Evolutionary conservation across 805 yeast genomes (phyloP).

Genomic region (Wickerhamomyces alni): DNA sequence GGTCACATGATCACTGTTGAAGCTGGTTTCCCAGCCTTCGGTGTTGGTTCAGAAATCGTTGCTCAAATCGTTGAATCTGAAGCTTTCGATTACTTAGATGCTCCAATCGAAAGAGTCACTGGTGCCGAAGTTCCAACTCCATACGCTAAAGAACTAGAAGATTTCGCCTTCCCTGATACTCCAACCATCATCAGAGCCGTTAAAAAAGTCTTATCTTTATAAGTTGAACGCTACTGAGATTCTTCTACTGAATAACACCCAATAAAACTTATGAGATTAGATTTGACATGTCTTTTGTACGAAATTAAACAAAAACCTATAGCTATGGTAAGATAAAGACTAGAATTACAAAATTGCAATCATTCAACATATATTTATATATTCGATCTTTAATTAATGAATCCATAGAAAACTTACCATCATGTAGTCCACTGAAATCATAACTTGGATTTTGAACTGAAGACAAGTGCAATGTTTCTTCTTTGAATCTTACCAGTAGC

Average conservation of each 20-base stretch:
- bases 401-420: no score
- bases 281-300: neutral
- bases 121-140: conserved; percentile 99
- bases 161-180: conserved; percentile 97
- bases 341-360: no score
- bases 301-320: no score
- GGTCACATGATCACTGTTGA: conserved; percentile 94
- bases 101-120: conserved; percentile 97
- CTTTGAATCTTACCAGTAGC: conserved; percentile 78
- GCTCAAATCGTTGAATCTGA: conserved; percentile 98
- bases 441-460: conserved; percentile 30
- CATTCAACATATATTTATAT: neutral
- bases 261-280: neutral
- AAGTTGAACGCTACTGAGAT: no score
- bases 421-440: conserved; percentile 6
- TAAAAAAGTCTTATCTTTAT: conserved; percentile 71
- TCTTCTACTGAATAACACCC: no score
- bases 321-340: no score
- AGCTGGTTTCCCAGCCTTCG: conserved; percentile 96
- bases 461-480: conserved; percentile 52
- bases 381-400: neutral
- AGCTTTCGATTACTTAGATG: conserved; percentile 96
- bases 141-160: conserved; percentile 92
- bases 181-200: conserved; percentile 84
- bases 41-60: conserved; percentile 97